Percentiles rank a stretch among this genome's conserved stretches.
Evolutionary conservation across 1,139 yeast species (phyloP).

Genomic region (Debaryomyces coudertii): DNA sequence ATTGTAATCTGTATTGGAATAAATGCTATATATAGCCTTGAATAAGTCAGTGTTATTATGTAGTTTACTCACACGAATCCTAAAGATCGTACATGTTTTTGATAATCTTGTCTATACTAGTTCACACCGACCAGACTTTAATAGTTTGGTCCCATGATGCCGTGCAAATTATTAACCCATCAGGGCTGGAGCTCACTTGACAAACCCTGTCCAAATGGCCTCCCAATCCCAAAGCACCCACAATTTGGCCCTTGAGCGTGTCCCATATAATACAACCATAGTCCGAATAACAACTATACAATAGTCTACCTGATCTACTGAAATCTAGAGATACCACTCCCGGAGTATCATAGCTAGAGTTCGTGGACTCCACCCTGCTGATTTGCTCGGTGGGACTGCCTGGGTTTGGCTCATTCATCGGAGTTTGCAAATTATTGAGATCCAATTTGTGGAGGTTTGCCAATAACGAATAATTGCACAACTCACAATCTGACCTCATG

Average conservation of each 20-base stretch:
- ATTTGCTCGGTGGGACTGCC: slow-evolving; percentile 11
- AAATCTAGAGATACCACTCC: slow-evolving; percentile 75
- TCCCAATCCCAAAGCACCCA: slow-evolving; percentile 56
- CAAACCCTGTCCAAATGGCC: slow-evolving; percentile 66
- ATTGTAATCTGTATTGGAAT: slow-evolving; percentile 6
- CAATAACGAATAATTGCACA: slow-evolving; percentile 54
- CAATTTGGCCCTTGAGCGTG: slow-evolving; percentile 61
- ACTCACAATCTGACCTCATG: slow-evolving; percentile 73
- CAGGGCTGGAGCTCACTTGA: slow-evolving; percentile 68
- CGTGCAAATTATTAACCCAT: slow-evolving; percentile 74
- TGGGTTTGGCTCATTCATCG: background rate
- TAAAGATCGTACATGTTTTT: no score
- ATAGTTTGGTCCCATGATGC: slow-evolving; percentile 74
- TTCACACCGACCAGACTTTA: slow-evolving; percentile 60
- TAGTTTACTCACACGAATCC: background rate
- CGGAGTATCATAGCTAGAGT: slow-evolving; percentile 52
- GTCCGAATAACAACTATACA: slow-evolving; percentile 78
- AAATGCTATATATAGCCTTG: slow-evolving; percentile 5
- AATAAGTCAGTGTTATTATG: background rate
- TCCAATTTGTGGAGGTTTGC: slow-evolving; percentile 3
- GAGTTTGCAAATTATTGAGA: background rate
- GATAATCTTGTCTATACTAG: background rate
- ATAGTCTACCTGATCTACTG: slow-evolving; percentile 73
- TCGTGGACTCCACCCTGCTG: slow-evolving; percentile 11
- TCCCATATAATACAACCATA: slow-evolving; percentile 83